Evolutionary conservation across 257 asterid species (phyloP).

Genomic region (Primulina huaijiensis): DNA sequence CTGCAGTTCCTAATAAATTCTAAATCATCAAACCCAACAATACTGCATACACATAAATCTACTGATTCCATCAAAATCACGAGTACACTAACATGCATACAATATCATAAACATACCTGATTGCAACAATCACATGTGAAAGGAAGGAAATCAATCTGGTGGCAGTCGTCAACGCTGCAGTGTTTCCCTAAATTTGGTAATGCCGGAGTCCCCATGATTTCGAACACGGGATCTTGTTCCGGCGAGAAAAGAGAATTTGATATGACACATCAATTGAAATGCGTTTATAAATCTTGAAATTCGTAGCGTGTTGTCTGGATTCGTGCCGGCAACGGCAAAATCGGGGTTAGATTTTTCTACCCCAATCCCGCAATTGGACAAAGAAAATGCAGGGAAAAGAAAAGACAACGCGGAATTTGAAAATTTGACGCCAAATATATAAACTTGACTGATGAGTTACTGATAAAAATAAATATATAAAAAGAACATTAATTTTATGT

Average conservation of each 20-base stretch:
- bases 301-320: conserved; percentile 26
- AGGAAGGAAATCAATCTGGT: not conserved
- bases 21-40: not conserved
- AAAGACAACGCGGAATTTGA: conserved; percentile 29
- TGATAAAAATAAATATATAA: no score
- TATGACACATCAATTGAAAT: conserved; percentile 19
- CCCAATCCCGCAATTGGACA: conserved; percentile 37
- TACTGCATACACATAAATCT: not conserved
- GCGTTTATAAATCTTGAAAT: conserved; percentile 4
- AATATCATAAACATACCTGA: not conserved
- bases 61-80: not conserved
- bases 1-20: not conserved
- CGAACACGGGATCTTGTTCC: conserved; percentile 11
- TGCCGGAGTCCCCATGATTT: conserved; percentile 62
- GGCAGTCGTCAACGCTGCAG: conserved; percentile 5
- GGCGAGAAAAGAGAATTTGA: conserved; percentile 9
- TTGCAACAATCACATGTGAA: not conserved
- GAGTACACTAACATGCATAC: not conserved
- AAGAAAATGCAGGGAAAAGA: conserved; percentile 4
- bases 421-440: not conserved
- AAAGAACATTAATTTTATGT: no score
- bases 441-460: no score
- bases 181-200: not conserved
- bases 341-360: conserved; percentile 26
- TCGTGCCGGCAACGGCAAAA: conserved; percentile 31